Evolutionary conservation across 495 filamentous ascomycete species (phyloP), one percentile per base, ranked within the genome.

Genomic region (Cudoniella acicularis): DNA sequence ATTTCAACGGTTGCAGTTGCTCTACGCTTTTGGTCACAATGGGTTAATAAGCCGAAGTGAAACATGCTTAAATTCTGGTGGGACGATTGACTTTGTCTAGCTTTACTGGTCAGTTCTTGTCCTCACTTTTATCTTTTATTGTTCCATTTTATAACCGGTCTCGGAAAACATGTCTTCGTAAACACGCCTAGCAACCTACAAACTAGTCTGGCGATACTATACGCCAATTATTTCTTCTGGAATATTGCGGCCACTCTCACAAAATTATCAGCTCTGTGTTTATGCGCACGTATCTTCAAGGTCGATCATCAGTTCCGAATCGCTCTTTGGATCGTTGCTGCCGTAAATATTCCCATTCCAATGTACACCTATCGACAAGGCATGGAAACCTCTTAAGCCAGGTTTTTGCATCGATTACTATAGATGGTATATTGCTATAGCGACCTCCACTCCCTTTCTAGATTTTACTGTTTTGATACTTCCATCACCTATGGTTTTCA

Each of bases 361-460:
- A 24, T 73, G 68, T 56, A 59, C 54, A 6, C 71, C 71, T 10
- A 59, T 72, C 26, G 51, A 67, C 18, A 61, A 64, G 41, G 63
- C 60, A 26, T 73, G 70, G 71, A 56, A 69, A 20, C 56, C 65
- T 30, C 36, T 30, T 0, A 56, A 68, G 20, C 47, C 59, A 13
- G n/a, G n/a, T n/a, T 57, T 56, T 26, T 67, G 64, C 43, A 63
- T 57, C 8, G 16, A 41, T 16, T 16, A 9, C 16, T 41, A 41
- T 41, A 8, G 16, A 41, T 41, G 36, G 36, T 41, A 16, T 8
- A 41, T 41, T 8, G 36, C 36, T 9, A 41, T 8, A 9, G 8
- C 36, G 8, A 41, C 16, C 36, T 41, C 36, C 36, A 41, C 9
- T 41, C 9, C 16, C 16, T 9, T 41, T 16, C 8, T 41, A 8